Percentiles rank a stretch among this genome's conserved stretches.
These are phyloP conservation scores for Mollisiaceae sp. DNA, from an alignment of 2,329 filamentous ascomycete genomes.

Conservation along the genomic window DNA sequence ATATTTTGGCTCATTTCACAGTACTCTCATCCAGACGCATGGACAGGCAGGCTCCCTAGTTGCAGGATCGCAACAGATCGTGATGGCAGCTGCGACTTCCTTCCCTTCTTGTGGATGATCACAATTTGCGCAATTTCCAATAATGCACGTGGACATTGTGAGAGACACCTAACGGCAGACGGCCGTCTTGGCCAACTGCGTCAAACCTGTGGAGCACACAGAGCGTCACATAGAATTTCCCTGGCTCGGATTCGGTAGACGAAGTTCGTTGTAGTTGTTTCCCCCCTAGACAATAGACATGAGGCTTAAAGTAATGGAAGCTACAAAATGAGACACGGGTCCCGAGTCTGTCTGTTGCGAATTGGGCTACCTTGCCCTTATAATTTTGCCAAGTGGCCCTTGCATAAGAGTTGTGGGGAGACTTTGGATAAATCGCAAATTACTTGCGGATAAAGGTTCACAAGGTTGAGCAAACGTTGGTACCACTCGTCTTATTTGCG, in stretches of 20 bases:
- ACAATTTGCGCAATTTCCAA: slow-evolving; percentile 2
- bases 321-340: too few relatives aligned
- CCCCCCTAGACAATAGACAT: too few relatives aligned
- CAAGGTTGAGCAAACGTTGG: slow-evolving; percentile 5
- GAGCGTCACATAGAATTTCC: not conserved
- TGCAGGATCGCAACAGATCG: not conserved
- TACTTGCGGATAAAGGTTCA: not conserved
- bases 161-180: not conserved
- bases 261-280: not conserved
- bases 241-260: not conserved
- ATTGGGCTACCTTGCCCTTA: too few relatives aligned
- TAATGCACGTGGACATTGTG: not conserved
- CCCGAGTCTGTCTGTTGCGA: too few relatives aligned
- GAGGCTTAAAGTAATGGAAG: too few relatives aligned
- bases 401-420: not conserved
- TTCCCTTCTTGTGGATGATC: not conserved
- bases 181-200: not conserved
- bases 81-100: not conserved
- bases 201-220: not conserved
- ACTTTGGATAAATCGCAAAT: slow-evolving; percentile 12
- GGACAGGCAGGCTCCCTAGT: not conserved
- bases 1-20: not conserved
- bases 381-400: not conserved
- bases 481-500: slow-evolving; percentile 7
- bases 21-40: not conserved